A percentile compares a stretch with the other conserved stretches of the same genome.
These are phyloP conservation scores for Mycena citricolor DNA, from an alignment of 1,284 basidiomycete species.

Conservation along the genomic window DNA sequence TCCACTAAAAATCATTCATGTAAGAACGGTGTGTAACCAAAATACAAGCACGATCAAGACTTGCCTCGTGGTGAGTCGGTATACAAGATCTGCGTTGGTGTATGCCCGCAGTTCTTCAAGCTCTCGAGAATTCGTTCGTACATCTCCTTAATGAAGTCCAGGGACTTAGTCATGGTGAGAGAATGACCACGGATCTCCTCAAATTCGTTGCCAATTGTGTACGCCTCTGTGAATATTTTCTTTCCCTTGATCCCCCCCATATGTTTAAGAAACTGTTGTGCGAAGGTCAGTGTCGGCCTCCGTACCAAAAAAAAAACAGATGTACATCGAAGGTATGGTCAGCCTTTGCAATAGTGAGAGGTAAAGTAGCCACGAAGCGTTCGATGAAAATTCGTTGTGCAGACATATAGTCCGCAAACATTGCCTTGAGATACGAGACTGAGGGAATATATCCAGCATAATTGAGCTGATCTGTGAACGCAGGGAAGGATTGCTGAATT, in stretches of 20 bases:
- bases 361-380: slow-evolving; percentile 1
- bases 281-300: background rate
- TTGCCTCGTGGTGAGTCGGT: slow-evolving; percentile 16
- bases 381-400: slow-evolving; percentile 11
- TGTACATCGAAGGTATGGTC: slow-evolving; percentile 16
- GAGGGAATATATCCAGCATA: slow-evolving; percentile 2
- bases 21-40: background rate
- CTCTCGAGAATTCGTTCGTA: slow-evolving; percentile 3
- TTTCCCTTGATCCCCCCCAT: slow-evolving; percentile 17
- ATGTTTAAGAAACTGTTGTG: slow-evolving; percentile 9
- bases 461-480: slow-evolving; percentile 1
- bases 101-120: slow-evolving; percentile 2
- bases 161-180: slow-evolving; percentile 9
- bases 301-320: background rate
- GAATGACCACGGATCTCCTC: slow-evolving; percentile 11
- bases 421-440: slow-evolving; percentile 4
- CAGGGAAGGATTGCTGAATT: slow-evolving; percentile 6
- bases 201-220: slow-evolving; percentile 10
- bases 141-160: slow-evolving; percentile 9
- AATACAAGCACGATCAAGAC: background rate
- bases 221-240: slow-evolving; percentile 11
- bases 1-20: slow-evolving; percentile 6
- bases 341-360: background rate
- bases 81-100: slow-evolving; percentile 13
- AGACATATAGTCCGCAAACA: slow-evolving; percentile 7